phyloP scores from a whole-genome alignment of 2,329 filamentous ascomycete species.

The Paraphoma chrysanthemicola region DNA sequence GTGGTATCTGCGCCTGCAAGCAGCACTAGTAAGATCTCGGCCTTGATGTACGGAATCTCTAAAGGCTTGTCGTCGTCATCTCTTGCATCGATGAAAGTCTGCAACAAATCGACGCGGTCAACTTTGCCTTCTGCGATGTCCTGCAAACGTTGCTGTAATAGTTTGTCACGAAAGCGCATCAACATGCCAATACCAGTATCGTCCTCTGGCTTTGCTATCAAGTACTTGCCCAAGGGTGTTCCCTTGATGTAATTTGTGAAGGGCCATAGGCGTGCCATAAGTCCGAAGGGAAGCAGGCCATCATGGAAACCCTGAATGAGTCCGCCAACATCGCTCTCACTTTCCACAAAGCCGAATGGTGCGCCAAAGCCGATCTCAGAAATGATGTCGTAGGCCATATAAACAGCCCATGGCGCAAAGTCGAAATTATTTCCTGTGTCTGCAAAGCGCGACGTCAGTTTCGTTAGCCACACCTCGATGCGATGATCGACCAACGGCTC shows the following conservation, averaged over 20 bases:
- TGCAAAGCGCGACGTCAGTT: constrained; percentile 57
- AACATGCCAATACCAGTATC: constrained; percentile 62
- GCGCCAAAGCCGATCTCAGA: constrained; percentile 63
- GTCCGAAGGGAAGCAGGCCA: constrained; percentile 58
- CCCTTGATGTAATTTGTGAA: constrained; percentile 63
- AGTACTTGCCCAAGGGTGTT: constrained; percentile 59
- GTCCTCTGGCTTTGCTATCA: constrained; percentile 62
- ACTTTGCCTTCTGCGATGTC: constrained; percentile 57
- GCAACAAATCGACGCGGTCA: constrained; percentile 60
- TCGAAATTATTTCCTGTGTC: constrained; percentile 55
- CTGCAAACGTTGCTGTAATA: constrained; percentile 57
- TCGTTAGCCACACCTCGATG: constrained; percentile 59
- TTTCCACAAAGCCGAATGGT: constrained; percentile 63
- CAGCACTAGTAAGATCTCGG: constrained; percentile 60
- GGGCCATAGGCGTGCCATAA: constrained; percentile 61
- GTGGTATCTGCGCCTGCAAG: constrained; percentile 62
- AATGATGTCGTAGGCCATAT: constrained; percentile 63
- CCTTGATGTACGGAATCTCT: constrained; percentile 60
- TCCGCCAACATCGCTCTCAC: constrained; percentile 60
- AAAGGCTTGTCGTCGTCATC: constrained; percentile 53
- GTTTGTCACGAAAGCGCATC: constrained; percentile 64
- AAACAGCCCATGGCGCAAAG: constrained; percentile 62
- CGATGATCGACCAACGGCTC: constrained; percentile 62
- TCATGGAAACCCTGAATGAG: constrained; percentile 64
- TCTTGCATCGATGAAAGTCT: constrained; percentile 55